Percentiles rank a stretch among this genome's conserved stretches.
Conservation (phyloP, 148 eudicot genomes). For the Nyssa sinensis region DNA sequence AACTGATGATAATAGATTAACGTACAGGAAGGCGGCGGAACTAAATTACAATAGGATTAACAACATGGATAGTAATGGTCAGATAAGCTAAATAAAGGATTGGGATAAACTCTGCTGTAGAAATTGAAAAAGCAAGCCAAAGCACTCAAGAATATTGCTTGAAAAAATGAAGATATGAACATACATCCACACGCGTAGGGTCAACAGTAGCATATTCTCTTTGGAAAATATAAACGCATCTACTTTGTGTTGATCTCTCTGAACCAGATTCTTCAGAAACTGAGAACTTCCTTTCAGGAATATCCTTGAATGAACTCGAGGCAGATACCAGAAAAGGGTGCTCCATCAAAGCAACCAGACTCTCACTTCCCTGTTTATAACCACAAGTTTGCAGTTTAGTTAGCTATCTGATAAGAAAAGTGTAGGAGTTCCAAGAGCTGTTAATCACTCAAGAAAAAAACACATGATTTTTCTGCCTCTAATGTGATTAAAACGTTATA, state of each 20-base stretch:
- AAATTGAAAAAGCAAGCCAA: not conserved
- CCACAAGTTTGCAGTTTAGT: slow-evolving; percentile 9
- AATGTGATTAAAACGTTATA: not conserved
- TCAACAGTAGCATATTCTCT: slow-evolving; percentile 92
- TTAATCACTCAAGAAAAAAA: slow-evolving; percentile 1
- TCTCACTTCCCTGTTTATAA: slow-evolving; percentile 44
- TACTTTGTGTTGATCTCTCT: slow-evolving; percentile 33
- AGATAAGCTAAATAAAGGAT: slow-evolving; percentile 2
- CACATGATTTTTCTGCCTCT: not conserved
- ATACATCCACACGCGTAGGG: slow-evolving; percentile 81
- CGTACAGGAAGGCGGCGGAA: not conserved
- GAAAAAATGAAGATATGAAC: slow-evolving; percentile 22
- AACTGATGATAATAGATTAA: slow-evolving; percentile 1
- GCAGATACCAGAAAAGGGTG: slow-evolving; percentile 69
- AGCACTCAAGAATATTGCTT: not conserved
- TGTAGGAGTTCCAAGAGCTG: not conserved
- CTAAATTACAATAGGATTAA: not conserved
- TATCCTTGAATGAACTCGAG: slow-evolving; percentile 52
- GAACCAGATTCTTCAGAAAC: slow-evolving; percentile 40
- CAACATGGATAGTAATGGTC: not conserved
- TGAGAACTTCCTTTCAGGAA: slow-evolving; percentile 52
- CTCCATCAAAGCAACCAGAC: slow-evolving; percentile 58
- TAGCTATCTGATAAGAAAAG: not conserved
- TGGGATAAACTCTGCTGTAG: not conserved
- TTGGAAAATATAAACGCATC: slow-evolving; percentile 81